Conservation (phyloP, 2,329 filamentous ascomycete species). For the Trichoderma sp. region DNA sequence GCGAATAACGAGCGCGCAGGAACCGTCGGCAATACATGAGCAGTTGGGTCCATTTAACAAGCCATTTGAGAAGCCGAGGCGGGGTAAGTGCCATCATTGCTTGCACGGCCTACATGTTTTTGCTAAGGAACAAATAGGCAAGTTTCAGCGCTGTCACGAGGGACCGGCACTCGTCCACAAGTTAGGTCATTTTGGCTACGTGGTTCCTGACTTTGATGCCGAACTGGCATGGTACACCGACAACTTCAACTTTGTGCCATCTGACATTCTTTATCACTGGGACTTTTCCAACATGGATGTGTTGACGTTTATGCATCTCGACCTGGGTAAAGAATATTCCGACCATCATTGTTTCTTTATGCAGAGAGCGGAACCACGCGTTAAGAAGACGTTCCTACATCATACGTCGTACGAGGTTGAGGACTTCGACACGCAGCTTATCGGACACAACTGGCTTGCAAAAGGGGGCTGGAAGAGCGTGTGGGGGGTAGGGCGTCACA, state of each 20-base stretch:
- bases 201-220: conserved; percentile 30
- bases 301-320: conserved; percentile 52
- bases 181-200: conserved; percentile 41
- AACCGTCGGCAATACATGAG: not conserved
- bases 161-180: conserved; percentile 32
- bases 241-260: conserved; percentile 43
- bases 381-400: conserved; percentile 19
- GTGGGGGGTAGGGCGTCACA: conserved; percentile 62
- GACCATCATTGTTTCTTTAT: conserved; percentile 60
- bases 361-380: conserved; percentile 26
- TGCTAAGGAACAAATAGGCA: not conserved
- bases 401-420: conserved; percentile 46
- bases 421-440: conserved; percentile 59
- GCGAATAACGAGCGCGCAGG: not conserved
- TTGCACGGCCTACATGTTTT: not conserved
- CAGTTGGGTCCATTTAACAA: not conserved
- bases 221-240: conserved; percentile 38
- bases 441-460: conserved; percentile 59
- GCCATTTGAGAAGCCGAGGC: not conserved
- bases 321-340: conserved; percentile 46
- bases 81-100: not conserved
- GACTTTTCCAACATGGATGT: conserved; percentile 21
- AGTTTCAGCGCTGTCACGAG: not conserved
- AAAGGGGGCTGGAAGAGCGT: conserved; percentile 51
- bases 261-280: conserved; percentile 29